Evolutionary conservation across 371 early-diverging fungal species (phyloP).

Genomic region (Amoeboaphelidium occidentale): DNA sequence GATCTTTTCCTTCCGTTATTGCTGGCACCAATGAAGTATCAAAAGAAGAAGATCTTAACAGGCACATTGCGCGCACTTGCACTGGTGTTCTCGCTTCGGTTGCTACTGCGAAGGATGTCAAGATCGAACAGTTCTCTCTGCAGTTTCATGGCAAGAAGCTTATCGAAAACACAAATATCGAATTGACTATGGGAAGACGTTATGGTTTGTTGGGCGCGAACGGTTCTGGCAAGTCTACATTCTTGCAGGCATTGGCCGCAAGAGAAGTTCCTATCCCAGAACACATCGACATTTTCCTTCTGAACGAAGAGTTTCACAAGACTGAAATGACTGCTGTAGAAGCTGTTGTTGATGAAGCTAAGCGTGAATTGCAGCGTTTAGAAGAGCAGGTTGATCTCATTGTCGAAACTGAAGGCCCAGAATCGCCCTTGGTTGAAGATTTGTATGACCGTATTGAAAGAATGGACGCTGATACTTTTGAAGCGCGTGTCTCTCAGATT

Average conservation of each 20-base stretch:
- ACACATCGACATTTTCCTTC: slow-evolving; percentile 83
- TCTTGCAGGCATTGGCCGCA: slow-evolving; percentile 73
- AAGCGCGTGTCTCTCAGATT: slow-evolving; percentile 68
- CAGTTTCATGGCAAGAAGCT: slow-evolving; percentile 77
- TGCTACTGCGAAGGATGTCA: slow-evolving; percentile 72
- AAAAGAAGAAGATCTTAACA: neutral
- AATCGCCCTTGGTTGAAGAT: slow-evolving; percentile 68
- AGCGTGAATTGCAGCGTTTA: slow-evolving; percentile 55
- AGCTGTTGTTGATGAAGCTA: slow-evolving; percentile 69
- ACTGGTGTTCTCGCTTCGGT: slow-evolving; percentile 87
- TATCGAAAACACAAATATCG: slow-evolving; percentile 75
- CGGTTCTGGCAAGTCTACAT: slow-evolving; percentile 96
- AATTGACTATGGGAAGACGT: slow-evolving; percentile 91
- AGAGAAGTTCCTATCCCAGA: slow-evolving; percentile 88
- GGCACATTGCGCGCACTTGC: slow-evolving; percentile 27
- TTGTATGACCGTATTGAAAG: slow-evolving; percentile 80
- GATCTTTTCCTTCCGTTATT: neutral
- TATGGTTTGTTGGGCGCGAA: slow-evolving; percentile 92
- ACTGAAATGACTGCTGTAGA: slow-evolving; percentile 70
- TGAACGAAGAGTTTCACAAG: slow-evolving; percentile 85
- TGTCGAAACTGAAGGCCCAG: slow-evolving; percentile 48
- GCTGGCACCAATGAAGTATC: neutral
- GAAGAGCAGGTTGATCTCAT: slow-evolving; percentile 77
- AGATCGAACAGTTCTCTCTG: slow-evolving; percentile 80
- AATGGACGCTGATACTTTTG: slow-evolving; percentile 79